Evolutionary conservation across 2,329 filamentous ascomycete species (phyloP), one percentile per base, ranked within the genome.

Genomic region (Gnomoniopsis sp.): DNA sequence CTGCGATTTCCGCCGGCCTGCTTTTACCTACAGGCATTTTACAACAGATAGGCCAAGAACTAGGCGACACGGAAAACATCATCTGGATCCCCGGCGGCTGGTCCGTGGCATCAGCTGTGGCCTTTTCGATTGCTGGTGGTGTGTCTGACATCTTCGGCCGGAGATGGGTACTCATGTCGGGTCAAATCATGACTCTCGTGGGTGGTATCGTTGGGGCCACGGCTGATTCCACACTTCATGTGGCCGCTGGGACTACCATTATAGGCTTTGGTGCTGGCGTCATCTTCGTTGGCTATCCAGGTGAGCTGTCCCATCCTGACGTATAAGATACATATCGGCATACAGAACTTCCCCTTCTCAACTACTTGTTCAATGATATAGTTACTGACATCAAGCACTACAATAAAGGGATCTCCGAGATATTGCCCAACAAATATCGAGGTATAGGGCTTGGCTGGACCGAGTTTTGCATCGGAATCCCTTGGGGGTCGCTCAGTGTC

Each of bases 371-470:
- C n/a, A 30, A 30, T 4, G 26, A 30, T 30, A n/a, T n/a, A n/a
- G 26, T 8, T 30, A 8, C 26, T 30, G 26, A 30, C 26, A 30
- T 30, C 8, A 8, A 8, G 8, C 6, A 21, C 10, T 44, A 4
- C 19, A 19, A 41, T 17, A 6, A 10, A 44, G 41, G 41, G 3
- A 44, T 44, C 11, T 10, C 15, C 8, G 71, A 73, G 63, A 55
- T 73, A 56, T 63, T 72, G 14, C 70, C 71, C 30, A 72, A 73
- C 60, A 72, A 72, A 59, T 73, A 70, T 57, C 65, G 70, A 53
- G 67, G 67, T 36, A 64, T 65, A 19, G 68, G 68, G 30, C 62
- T 70, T 36, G 67, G 64, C 14, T 69, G 66, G 66, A 68, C 68
- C 19, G 67, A 70, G 56, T 67, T 71, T 56, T 64, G 63, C 55